Conservation (phyloP, 352 stramenopile species). For the Globisporangium paddicum region DNA sequence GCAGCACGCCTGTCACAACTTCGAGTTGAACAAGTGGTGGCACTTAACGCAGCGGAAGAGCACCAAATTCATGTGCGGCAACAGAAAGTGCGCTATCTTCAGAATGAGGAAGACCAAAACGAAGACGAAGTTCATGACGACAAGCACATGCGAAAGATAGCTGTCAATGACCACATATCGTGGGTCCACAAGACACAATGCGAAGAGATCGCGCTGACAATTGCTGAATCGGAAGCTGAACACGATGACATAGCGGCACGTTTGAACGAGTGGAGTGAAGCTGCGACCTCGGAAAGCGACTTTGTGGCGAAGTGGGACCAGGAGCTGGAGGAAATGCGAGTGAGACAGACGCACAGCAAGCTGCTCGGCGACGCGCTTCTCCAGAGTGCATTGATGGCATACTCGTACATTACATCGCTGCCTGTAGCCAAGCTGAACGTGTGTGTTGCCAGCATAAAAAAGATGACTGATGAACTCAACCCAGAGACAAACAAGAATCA, state of each 20-base stretch:
- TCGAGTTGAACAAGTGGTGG: background rate
- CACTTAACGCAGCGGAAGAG: background rate
- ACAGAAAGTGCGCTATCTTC: background rate
- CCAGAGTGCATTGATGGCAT: conserved; percentile 2
- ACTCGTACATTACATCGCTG: conserved; percentile 12
- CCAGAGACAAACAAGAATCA: background rate
- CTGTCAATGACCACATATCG: background rate
- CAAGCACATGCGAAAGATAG: background rate
- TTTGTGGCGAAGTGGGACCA: background rate
- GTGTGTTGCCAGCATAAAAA: background rate
- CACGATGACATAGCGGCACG: background rate
- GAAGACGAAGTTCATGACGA: background rate
- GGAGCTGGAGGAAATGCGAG: background rate
- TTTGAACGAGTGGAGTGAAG: conserved; percentile 6
- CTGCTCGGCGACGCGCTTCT: conserved; percentile 7
- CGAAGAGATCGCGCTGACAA: conserved; percentile 24
- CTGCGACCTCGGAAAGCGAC: background rate
- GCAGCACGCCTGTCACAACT: background rate
- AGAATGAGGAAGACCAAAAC: background rate
- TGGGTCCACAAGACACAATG: conserved; percentile 11
- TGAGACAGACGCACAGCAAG: background rate
- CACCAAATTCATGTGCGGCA: background rate
- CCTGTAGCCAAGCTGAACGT: background rate
- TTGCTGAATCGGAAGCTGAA: conserved; percentile 12
- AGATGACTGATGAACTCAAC: background rate